Conservation (phyloP, 73 alveolate genomes). For the Vitrella brassicaformis region DNA sequence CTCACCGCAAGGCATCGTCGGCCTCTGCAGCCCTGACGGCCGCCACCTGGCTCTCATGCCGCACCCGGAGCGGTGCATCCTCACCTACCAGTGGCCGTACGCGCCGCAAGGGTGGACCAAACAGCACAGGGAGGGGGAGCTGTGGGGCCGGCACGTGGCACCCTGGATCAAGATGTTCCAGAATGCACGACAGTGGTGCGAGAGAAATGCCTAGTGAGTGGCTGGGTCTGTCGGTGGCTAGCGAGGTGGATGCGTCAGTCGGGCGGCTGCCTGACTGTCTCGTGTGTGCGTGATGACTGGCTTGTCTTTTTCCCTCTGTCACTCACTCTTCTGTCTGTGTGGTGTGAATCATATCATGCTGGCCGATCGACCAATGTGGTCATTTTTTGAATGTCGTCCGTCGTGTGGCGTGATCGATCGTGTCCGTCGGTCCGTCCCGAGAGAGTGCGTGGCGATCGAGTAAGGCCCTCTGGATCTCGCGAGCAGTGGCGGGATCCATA, state of each 20-base stretch:
- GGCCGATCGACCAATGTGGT: no score
- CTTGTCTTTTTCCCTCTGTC: neutral
- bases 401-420: no score
- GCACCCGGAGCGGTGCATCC: constrained; percentile 28
- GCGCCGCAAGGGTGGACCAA: constrained; percentile 5
- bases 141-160: neutral
- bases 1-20: constrained; percentile 35
- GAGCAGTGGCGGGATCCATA: no score
- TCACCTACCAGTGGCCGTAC: constrained; percentile 32
- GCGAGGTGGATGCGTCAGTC: neutral
- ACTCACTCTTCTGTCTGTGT: neutral
- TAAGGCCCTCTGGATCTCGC: no score
- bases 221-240: neutral
- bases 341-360: no score
- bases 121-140: neutral
- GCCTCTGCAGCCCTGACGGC: constrained; percentile 31
- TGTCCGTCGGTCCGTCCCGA: no score
- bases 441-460: no score
- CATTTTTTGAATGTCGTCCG: no score
- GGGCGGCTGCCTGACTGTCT: neutral
- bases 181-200: constrained; percentile 31
- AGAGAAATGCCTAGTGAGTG: neutral
- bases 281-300: neutral
- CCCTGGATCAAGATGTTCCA: constrained; percentile 33
- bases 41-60: constrained; percentile 32